These are phyloP conservation scores for Melocanna baccifera DNA, from an alignment of 176 grass and related monocot species.

Conservation along the genomic window DNA sequence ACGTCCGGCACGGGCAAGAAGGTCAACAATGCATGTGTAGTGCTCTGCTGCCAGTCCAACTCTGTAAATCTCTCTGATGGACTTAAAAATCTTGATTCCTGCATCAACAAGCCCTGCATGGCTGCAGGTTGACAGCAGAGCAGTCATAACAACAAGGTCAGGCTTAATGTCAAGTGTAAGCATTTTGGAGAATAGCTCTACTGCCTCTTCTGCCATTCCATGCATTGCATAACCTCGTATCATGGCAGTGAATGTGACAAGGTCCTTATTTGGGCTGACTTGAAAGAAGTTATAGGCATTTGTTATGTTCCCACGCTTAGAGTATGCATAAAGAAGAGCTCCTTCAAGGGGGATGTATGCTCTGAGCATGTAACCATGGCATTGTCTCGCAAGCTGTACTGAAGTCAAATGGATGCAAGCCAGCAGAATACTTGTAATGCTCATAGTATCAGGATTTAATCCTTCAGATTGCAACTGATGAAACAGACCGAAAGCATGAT, in stretches of 20 bases:
- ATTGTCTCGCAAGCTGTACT: conserved; percentile 62
- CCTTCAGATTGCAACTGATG: conserved; percentile 46
- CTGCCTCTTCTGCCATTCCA: conserved; percentile 62
- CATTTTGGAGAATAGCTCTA: conserved; percentile 60
- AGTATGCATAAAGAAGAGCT: conserved; percentile 62
- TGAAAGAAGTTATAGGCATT: conserved; percentile 52
- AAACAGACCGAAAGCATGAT: conserved; percentile 53
- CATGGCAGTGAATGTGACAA: conserved; percentile 68
- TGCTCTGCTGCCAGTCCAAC: conserved; percentile 53
- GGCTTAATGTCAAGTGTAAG: conserved; percentile 52
- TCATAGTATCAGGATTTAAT: conserved; percentile 48
- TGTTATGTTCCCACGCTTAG: conserved; percentile 56
- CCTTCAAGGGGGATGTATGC: conserved; percentile 55
- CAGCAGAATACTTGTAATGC: conserved; percentile 58
- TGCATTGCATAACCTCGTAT: conserved; percentile 73
- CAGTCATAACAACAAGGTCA: conserved; percentile 67
- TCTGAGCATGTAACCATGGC: conserved; percentile 64
- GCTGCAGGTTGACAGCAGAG: conserved; percentile 70
- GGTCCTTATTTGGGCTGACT: conserved; percentile 46
- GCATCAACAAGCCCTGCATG: conserved; percentile 60
- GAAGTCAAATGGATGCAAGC: conserved; percentile 62
- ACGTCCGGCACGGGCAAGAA: conserved; percentile 51
- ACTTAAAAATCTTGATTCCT: conserved; percentile 62
- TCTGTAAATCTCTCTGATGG: conserved; percentile 42
- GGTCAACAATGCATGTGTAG: conserved; percentile 70